Base-by-base conservation (phyloP, 352 stramenopile genomes). In the Phytopythium mirpurense region DNA sequence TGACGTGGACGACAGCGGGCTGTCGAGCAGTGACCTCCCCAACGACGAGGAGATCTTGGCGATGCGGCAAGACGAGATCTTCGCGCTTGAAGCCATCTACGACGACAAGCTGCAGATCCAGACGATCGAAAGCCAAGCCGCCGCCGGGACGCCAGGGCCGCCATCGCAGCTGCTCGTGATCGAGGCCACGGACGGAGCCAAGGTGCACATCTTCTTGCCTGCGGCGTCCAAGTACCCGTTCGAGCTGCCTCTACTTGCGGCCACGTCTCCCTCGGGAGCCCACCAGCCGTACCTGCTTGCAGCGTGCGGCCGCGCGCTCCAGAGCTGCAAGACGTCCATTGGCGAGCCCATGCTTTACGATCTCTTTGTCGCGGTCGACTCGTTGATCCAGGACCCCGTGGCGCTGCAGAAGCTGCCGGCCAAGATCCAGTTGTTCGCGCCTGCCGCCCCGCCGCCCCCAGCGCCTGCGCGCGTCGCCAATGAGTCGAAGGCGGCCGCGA, bases 341-440 rank as follows among this genome's bases (percentile, higher is more conserved):
- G 84, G 84, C 7, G 84, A 90, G 16, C 84, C 84, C 2, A 83
- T 91, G 68, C 67, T 94, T 16, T 94, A 92, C 58, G 79, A 92
- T 41, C 70, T 94, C 19, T 86, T 72, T 47, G 79, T 87, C 41
- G 70, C 78, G 1, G 65, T 90, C 12, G 79, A 92, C 46, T 71
- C 65, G 3, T 67, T 83, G 32, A 53, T 88, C 15, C 61, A 70
- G 11, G 61, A 84, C 23, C 52, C 59, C 11, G 56, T 52, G 10
- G 57, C 63, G 14, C 57, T 74, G 18, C 41, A 44, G 0, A 77
- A 32, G 38, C 65, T 56, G 3, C 43, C 54, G n/a, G 48, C 64
- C 24, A 70, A 65, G 49, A 62, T 76, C 41, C 57, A 79, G 36
- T 57, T 80, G 8, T 57, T 81, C n/a, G 47, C 63, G n/a, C 46